Evolutionary conservation across 1,284 basidiomycete species (phyloP).

Genomic region (Ganoderma sp.): DNA sequence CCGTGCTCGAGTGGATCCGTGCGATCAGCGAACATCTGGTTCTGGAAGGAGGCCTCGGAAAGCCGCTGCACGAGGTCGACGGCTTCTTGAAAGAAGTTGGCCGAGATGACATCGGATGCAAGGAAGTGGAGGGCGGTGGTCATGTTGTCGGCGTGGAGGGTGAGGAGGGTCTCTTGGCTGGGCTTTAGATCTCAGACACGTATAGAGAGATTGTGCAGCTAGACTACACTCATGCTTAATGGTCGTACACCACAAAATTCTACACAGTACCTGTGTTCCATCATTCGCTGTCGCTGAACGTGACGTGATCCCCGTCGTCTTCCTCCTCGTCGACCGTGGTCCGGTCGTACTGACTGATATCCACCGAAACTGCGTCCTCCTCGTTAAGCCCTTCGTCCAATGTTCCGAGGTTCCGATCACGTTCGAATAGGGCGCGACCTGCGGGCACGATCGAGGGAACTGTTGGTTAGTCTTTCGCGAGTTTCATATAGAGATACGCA

Average conservation of each 20-base stretch:
- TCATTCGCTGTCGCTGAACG: constrained; percentile 86
- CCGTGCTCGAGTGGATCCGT: constrained; percentile 78
- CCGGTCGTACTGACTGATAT: constrained; percentile 86
- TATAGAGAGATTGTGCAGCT: constrained; percentile 20
- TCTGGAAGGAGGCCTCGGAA: constrained; percentile 41
- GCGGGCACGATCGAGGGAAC: constrained; percentile 21
- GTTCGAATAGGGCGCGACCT: constrained; percentile 92
- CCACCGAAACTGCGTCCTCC: constrained; percentile 85
- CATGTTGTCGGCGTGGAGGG: constrained; percentile 47
- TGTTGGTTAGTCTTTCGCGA: constrained; percentile 11
- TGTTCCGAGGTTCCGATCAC: constrained; percentile 70
- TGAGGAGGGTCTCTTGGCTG: constrained; percentile 49
- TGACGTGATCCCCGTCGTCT: constrained; percentile 62
- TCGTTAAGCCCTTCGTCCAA: constrained; percentile 79
- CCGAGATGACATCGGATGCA: constrained; percentile 55
- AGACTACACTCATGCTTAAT: constrained; percentile 27
- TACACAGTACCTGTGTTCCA: constrained; percentile 19
- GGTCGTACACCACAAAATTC: constrained; percentile 28
- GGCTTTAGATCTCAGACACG: constrained; percentile 41
- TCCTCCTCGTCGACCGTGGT: constrained; percentile 64
- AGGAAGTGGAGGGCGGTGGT: constrained; percentile 46
- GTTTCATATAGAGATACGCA: constrained; percentile 42
- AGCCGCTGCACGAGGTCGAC: constrained; percentile 52
- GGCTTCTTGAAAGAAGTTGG: constrained; percentile 67
- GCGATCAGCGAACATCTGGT: constrained; percentile 62